Conservation (phyloP, 805 yeast genomes). For the Metschnikowia bowlesiae region DNA sequence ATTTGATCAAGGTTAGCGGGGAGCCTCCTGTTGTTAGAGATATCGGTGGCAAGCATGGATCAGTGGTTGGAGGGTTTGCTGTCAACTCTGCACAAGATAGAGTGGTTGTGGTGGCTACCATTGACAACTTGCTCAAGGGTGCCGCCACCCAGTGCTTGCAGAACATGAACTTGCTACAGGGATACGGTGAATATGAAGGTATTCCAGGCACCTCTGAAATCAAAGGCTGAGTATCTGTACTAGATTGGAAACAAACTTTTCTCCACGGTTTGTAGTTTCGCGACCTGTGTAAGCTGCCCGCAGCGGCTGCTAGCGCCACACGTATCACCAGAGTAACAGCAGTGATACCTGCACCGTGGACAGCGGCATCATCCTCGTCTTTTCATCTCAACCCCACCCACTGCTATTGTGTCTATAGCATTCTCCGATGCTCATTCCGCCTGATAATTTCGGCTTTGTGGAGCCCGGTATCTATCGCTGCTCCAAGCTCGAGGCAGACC, state of each 20-base stretch:
- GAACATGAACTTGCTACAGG: slow-evolving; percentile 85
- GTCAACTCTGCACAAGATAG: slow-evolving; percentile 85
- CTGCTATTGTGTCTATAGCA: neutral
- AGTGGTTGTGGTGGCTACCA: slow-evolving; percentile 91
- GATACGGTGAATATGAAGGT: slow-evolving; percentile 92
- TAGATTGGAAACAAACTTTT: neutral
- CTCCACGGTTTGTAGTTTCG: neutral
- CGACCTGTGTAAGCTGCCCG: neutral
- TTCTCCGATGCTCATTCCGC: slow-evolving; percentile 73
- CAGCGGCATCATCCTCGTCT: neutral
- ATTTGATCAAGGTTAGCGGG: slow-evolving; percentile 77
- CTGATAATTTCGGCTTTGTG: slow-evolving; percentile 87
- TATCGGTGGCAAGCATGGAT: slow-evolving; percentile 91
- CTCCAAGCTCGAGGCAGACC: slow-evolving; percentile 68
- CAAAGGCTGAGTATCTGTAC: slow-evolving; percentile 6
- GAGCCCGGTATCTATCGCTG: slow-evolving; percentile 84
- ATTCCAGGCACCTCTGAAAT: slow-evolving; percentile 54
- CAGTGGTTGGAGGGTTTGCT: slow-evolving; percentile 92
- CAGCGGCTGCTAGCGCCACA: too few species aligned
- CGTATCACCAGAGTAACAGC: too few species aligned
- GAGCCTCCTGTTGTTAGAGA: slow-evolving; percentile 93
- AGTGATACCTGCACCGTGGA: neutral
- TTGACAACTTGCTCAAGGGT: slow-evolving; percentile 93
- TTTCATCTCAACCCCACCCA: too few species aligned
- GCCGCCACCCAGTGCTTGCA: slow-evolving; percentile 98